Conservation (phyloP, 257 asterid species). For the Lantana camara region DNA sequence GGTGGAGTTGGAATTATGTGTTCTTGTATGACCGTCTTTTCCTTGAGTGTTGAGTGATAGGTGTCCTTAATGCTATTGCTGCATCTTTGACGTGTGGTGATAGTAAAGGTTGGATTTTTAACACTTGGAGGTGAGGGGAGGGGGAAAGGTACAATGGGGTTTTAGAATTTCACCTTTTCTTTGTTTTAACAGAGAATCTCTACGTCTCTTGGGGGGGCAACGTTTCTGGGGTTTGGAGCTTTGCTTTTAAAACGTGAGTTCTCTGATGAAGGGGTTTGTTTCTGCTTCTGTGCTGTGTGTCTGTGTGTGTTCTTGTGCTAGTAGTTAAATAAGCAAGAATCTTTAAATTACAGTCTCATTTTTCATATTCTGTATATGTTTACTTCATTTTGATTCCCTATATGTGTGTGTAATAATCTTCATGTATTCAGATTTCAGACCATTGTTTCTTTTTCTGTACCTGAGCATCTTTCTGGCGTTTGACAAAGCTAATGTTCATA, state of each 20-base stretch:
- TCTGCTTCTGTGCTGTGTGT: not conserved
- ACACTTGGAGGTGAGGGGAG: constrained; percentile 23
- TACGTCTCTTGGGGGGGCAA: constrained; percentile 17
- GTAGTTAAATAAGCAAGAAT: constrained; percentile 22
- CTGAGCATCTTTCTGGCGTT: constrained; percentile 13
- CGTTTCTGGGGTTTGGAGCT: constrained; percentile 19
- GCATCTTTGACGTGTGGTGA: constrained; percentile 15
- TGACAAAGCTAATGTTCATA: constrained; percentile 3
- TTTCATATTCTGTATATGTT: constrained; percentile 27
- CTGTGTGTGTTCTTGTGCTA: constrained; percentile 24
- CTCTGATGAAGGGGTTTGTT: not conserved
- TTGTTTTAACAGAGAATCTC: not conserved
- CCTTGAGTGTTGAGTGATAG: not conserved
- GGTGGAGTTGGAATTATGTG: not conserved
- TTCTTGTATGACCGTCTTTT: not conserved
- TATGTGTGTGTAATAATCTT: not conserved
- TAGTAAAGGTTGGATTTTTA: constrained; percentile 21
- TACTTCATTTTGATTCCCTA: constrained; percentile 31
- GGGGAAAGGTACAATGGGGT: constrained; percentile 7
- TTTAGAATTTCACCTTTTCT: not conserved
- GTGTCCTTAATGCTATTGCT: constrained; percentile 10
- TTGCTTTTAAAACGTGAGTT: constrained; percentile 12
- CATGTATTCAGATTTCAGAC: not conserved
- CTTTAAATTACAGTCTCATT: constrained; percentile 15
- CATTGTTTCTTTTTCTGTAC: constrained; percentile 16